These are phyloP conservation scores for Trichoderma asperellum DNA, from an alignment of 2,329 filamentous ascomycete genomes.

Conservation along the genomic window DNA sequence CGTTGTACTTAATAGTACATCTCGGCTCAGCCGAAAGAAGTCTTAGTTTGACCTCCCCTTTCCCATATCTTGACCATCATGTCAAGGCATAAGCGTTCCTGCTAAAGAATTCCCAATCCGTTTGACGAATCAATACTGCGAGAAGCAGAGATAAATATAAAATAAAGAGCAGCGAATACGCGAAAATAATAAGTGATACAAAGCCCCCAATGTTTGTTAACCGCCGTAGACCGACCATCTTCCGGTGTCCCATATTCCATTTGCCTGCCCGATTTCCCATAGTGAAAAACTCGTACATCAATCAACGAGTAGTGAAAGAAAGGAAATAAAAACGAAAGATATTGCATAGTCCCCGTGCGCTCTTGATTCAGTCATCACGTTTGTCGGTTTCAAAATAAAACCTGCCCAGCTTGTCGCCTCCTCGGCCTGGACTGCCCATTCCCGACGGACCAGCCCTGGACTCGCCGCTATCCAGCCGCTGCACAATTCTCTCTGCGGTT, in stretches of 20 bases:
- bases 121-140: background rate
- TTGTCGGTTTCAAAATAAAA: conserved; percentile 64
- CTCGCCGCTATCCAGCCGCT: conserved; percentile 58
- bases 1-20: background rate
- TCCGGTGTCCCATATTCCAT: conserved; percentile 4
- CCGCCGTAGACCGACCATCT: conserved; percentile 10
- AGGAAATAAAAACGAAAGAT: background rate
- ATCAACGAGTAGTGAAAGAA: background rate
- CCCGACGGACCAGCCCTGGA: conserved; percentile 43
- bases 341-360: background rate
- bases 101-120: background rate
- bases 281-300: background rate
- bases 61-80: background rate
- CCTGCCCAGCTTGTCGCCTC: conserved; percentile 55
- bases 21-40: conserved; percentile 2
- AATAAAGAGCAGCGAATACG: background rate
- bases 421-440: conserved; percentile 50
- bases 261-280: conserved; percentile 8
- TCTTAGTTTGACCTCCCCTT: background rate
- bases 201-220: conserved; percentile 12
- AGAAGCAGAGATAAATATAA: background rate
- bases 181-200: conserved; percentile 4
- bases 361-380: conserved; percentile 1
- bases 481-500: conserved; percentile 66
- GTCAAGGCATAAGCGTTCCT: background rate